Percentiles rank a stretch among this genome's conserved stretches.
Conservation (phyloP, 768 basidiomycete species). For the Mycena metata region DNA sequence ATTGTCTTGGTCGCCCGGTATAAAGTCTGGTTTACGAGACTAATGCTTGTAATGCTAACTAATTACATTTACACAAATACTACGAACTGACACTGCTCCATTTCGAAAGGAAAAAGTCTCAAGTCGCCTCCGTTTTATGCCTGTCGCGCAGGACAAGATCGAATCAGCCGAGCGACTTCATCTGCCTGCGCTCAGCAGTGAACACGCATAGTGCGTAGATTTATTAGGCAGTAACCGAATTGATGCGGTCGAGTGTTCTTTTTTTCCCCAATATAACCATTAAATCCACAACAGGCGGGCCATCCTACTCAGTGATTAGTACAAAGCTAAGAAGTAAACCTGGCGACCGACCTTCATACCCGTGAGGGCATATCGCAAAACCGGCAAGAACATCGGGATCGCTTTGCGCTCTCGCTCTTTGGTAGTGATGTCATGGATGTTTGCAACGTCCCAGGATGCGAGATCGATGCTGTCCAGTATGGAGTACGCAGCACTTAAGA, state of each 20-base stretch:
- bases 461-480: constrained; percentile 49
- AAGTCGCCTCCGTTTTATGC: too few species aligned
- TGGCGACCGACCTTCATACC: constrained; percentile 78
- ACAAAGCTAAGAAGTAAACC: background rate
- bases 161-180: too few species aligned
- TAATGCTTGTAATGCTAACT: too few species aligned
- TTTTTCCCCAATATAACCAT: constrained; percentile 59
- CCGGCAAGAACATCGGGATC: constrained; percentile 73
- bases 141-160: too few species aligned
- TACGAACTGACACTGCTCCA: too few species aligned
- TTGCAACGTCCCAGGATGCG: constrained; percentile 53
- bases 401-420: constrained; percentile 56
- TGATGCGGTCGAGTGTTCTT: constrained; percentile 52
- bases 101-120: too few species aligned
- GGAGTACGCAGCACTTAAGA: constrained; percentile 48
- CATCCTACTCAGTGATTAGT: constrained; percentile 53
- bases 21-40: too few species aligned
- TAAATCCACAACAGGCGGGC: constrained; percentile 61
- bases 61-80: too few species aligned
- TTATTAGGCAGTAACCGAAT: background rate
- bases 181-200: too few species aligned
- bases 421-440: constrained; percentile 57
- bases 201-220: too few species aligned
- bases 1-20: too few species aligned
- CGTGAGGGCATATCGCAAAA: constrained; percentile 82